A percentile compares a stretch with the other conserved stretches of the same genome.
Conservation (phyloP, 2,329 filamentous ascomycete genomes). For the Tolypocladium tundrense region DNA sequence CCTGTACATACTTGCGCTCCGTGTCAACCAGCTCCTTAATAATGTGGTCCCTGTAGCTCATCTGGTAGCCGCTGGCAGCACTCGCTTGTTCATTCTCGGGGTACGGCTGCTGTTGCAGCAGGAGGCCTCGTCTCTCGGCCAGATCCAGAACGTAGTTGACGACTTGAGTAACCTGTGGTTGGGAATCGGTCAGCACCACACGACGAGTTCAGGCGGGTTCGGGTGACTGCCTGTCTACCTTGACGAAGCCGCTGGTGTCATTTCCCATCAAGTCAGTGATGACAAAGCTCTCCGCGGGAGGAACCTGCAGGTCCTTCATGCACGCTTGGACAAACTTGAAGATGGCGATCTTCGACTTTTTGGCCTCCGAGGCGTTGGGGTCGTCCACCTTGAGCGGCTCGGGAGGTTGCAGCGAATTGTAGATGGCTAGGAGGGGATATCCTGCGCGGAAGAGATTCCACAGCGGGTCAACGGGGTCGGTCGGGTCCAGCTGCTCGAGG, state of each 20-base stretch:
- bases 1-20: slow-evolving; percentile 95
- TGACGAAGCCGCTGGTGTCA: slow-evolving; percentile 95
- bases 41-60: slow-evolving; percentile 73
- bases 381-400: slow-evolving; percentile 60
- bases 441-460: slow-evolving; percentile 83
- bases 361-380: slow-evolving; percentile 51
- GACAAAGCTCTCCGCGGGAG: slow-evolving; percentile 77
- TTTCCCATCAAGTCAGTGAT: slow-evolving; percentile 85
- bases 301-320: slow-evolving; percentile 69
- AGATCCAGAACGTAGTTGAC: slow-evolving; percentile 88
- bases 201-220: neutral
- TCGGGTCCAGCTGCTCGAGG: slow-evolving; percentile 60
- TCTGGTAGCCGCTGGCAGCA: slow-evolving; percentile 48
- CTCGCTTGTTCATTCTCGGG: slow-evolving; percentile 41
- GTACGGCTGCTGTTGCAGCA: slow-evolving; percentile 51
- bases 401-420: slow-evolving; percentile 70
- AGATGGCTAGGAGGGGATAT: slow-evolving; percentile 76
- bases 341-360: slow-evolving; percentile 75
- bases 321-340: slow-evolving; percentile 92
- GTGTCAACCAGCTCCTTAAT: slow-evolving; percentile 87
- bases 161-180: slow-evolving; percentile 62
- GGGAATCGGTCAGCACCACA: neutral
- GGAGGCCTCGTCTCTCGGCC: slow-evolving; percentile 65
- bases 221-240: slow-evolving; percentile 43
- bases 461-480: slow-evolving; percentile 74